Base-by-base conservation (phyloP, 1,284 basidiomycete species). In the Sanghuangporus weigelae region DNA sequence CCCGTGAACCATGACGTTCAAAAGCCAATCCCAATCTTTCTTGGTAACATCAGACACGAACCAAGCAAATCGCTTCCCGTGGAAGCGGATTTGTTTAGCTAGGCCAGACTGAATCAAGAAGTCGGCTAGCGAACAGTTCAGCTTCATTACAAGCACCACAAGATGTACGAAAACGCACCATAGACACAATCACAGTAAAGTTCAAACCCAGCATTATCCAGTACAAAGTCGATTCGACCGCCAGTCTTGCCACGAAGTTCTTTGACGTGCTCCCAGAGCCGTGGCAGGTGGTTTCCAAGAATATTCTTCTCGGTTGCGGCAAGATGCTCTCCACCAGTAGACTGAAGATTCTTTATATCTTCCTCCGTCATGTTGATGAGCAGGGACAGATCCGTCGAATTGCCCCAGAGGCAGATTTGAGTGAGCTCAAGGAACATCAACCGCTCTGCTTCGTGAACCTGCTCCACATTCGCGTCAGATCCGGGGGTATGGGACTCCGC, bases 351-450 rank as follows among this genome's bases (percentile, higher is more conserved):
- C 77, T 96, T 96, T 78, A 99, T 98, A 75, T 98, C 96, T 51
- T 98, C 96, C 77, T 98, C 96, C 12, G 93, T 94, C 96, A 98
- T 98, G 79, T 98, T 95, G 78, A 98, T 98, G 62, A 98, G 83
- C 39, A 98, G 84, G 2, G 94, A 96, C 60, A 98, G 81, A 76
- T 98, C 96, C 63, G 96, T 98, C n/a, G 94, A 93, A 77, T 96
- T 96, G 16, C 94, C 94, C 93, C 94, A 96, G 23, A 96, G 81
- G 72, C 93, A 96, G 63, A 97, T 93, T 92, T 98, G 96, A 16
- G 95, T 95, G 56, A 98, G 79, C 77, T 99, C 96, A 63, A 91
- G 81, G 82, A 98, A 99, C 84, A 97, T 89, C 58, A 95, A 79
- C 63, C 93, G 87, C 73, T 93, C 87, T n/a, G 89, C 87, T 69